phyloP scores from a whole-genome alignment of 257 asterid species.

The Capsicum pubescens region DNA sequence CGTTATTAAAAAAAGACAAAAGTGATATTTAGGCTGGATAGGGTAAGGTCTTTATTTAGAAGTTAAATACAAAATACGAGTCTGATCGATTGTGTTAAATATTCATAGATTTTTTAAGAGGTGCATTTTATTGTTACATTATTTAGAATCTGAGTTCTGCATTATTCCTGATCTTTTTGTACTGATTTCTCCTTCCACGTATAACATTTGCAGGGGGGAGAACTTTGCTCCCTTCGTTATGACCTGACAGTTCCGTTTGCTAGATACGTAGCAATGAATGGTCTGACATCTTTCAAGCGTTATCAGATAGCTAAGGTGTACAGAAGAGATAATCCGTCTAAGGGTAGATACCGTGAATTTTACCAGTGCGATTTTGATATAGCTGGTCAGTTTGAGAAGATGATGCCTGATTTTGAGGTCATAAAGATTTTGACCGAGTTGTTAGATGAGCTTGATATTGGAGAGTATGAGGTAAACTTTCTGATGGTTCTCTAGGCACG shows the following conservation, averaged over 20 bases:
- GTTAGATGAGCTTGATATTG: slow-evolving; percentile 85
- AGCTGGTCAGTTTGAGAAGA: slow-evolving; percentile 90
- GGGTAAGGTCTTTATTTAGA: not conserved
- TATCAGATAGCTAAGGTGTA: slow-evolving; percentile 97
- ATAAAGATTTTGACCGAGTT: slow-evolving; percentile 81
- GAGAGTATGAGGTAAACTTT: slow-evolving; percentile 79
- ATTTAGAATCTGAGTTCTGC: slow-evolving; percentile 19
- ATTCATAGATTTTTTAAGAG: not conserved
- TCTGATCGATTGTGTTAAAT: not conserved
- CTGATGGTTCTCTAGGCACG: not conserved
- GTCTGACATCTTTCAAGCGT: slow-evolving; percentile 86
- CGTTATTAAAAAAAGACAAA: not conserved
- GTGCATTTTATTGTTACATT: slow-evolving; percentile 17
- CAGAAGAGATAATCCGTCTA: slow-evolving; percentile 95
- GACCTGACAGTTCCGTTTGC: slow-evolving; percentile 97
- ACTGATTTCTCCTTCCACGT: not conserved
- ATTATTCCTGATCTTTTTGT: not conserved
- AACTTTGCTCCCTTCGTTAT: slow-evolving; percentile 94
- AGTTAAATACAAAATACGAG: not conserved
- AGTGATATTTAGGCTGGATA: not conserved
- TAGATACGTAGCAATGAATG: slow-evolving; percentile 89
- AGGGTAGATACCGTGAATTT: slow-evolving; percentile 96
- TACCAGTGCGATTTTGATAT: slow-evolving; percentile 95
- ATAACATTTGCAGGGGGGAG: slow-evolving; percentile 83
- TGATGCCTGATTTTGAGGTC: slow-evolving; percentile 98